Percentiles rank a stretch among this genome's conserved stretches.
These are phyloP conservation scores for Alliaria petiolata DNA, from an alignment of 345 rosid genomes.

Conservation along the genomic window DNA sequence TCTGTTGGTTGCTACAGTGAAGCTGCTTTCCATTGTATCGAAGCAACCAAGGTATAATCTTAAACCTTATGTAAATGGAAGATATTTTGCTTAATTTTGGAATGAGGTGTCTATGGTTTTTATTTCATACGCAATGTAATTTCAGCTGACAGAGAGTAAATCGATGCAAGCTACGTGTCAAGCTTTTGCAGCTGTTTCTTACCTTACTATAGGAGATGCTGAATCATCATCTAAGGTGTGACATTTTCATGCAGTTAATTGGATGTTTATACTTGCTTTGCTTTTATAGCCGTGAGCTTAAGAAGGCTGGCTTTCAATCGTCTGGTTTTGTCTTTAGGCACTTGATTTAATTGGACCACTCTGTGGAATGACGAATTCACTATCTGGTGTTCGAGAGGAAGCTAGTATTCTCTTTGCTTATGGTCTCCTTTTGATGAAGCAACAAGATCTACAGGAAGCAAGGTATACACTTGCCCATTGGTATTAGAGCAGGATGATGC, in stretches of 20 bases:
- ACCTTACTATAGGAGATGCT: slow-evolving; percentile 86
- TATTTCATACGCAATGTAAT: slow-evolving; percentile 9
- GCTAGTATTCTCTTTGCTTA: slow-evolving; percentile 89
- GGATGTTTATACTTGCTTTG: slow-evolving; percentile 4
- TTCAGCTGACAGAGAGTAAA: slow-evolving; percentile 83
- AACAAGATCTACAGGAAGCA: slow-evolving; percentile 89
- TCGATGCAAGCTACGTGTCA: slow-evolving; percentile 93
- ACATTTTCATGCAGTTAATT: slow-evolving; percentile 4
- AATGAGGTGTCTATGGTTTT: slow-evolving; percentile 8
- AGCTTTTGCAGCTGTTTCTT: slow-evolving; percentile 90
- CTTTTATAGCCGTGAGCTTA: background rate
- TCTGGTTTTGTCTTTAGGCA: slow-evolving; percentile 50
- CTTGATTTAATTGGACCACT: slow-evolving; percentile 90
- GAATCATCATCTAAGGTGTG: slow-evolving; percentile 89
- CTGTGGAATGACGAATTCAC: slow-evolving; percentile 70
- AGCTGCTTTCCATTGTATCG: slow-evolving; percentile 91
- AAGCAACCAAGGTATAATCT: slow-evolving; percentile 72
- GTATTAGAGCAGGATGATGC: background rate
- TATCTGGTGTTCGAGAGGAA: slow-evolving; percentile 86
- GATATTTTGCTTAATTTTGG: background rate
- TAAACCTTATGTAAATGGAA: background rate
- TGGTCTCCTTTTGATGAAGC: slow-evolving; percentile 93
- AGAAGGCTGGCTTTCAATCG: background rate
- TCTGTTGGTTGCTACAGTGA: slow-evolving; percentile 90
- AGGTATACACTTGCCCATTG: slow-evolving; percentile 42